Evolutionary conservation across 2,329 filamentous ascomycete species (phyloP).

Genomic region (Magnaporthales sp.): DNA sequence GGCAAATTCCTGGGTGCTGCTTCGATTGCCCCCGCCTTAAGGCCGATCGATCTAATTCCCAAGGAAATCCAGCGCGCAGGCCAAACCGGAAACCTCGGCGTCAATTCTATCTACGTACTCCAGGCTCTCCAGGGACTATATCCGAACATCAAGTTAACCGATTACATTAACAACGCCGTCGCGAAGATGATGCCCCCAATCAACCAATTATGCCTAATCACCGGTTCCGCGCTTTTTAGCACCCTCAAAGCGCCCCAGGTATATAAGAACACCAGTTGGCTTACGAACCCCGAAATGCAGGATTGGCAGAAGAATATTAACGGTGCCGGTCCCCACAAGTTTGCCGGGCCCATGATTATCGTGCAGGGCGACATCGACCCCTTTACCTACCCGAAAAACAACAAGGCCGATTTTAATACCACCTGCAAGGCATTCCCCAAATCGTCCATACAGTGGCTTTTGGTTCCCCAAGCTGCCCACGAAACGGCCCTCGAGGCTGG

Average conservation of each 20-base stretch:
- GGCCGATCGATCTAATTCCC: constrained; percentile 8
- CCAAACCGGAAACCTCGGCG: constrained; percentile 6
- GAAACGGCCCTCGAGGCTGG: not conserved
- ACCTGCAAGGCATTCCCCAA: not conserved
- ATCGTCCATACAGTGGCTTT: not conserved
- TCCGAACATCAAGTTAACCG: constrained; percentile 9
- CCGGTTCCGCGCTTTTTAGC: constrained; percentile 8
- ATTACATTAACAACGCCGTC: constrained; percentile 10
- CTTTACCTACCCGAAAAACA: constrained; percentile 5
- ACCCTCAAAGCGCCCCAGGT: constrained; percentile 8
- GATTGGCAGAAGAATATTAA: constrained; percentile 7
- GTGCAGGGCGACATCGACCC: constrained; percentile 14
- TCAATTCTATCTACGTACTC: constrained; percentile 10
- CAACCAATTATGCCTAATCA: constrained; percentile 8
- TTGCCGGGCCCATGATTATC: constrained; percentile 15
- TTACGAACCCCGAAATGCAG: not conserved
- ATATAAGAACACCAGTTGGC: constrained; percentile 10
- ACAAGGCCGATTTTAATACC: not conserved
- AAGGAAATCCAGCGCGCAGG: constrained; percentile 6
- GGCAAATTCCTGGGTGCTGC: constrained; percentile 10
- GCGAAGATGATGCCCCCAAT: constrained; percentile 5
- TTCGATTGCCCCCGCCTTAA: constrained; percentile 9
- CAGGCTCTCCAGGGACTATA: constrained; percentile 10
- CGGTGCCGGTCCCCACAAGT: constrained; percentile 11
- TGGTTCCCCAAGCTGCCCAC: not conserved